Base-by-base conservation (phyloP, 257 asterid genomes). In the Cruciata laevipes region DNA sequence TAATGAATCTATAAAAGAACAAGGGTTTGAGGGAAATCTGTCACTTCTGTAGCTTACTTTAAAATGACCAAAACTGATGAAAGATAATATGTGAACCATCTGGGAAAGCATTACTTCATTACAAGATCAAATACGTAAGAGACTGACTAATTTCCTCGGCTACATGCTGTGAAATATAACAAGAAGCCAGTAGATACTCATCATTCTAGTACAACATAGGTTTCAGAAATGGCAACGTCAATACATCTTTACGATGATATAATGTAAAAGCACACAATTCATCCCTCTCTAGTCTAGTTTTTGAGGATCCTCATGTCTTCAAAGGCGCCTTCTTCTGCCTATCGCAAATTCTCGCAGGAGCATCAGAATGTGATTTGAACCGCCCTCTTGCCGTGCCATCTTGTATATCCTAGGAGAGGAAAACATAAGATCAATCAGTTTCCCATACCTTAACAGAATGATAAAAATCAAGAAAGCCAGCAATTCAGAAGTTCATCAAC, bases 241-340 rank as follows among this genome's bases (percentile, higher is more conserved):
- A 62, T 62, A 62, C 51, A 33, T 32, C n/a, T 23, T 42, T 11
- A 42, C 17, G 51, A 42, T 13, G 51, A 3, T 47, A 47, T 14
- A 17, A n/a, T 21, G 7, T 16, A 47, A 47, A 47, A 47, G 16
- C 55, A 47, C 21, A 47, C 55, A 17, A 47, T 17, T 17, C 55
- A 17, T 47, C 20, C 20, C 20, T 47, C 53, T 47, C 55, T 47
- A 47, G 55, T 47, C 55, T 47, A 47, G 55, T 47, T 47, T 47
- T 47, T 14, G 55, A 17, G 16, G 55, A 47, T 17, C 55, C 3
- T 80, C 62, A 91, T 61, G 89, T 86, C 85, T 89, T 89, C 78
- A 92, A 65, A 37, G 96, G 98, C 61, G 98, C 98, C 85, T 91
- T 91, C 89, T 91, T 91, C 70, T 79, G 96, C 75, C 96, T 77